Evolutionary conservation across 2,329 filamentous ascomycete genomes (phyloP).

Genomic region (Stemphylium lycopersici): DNA sequence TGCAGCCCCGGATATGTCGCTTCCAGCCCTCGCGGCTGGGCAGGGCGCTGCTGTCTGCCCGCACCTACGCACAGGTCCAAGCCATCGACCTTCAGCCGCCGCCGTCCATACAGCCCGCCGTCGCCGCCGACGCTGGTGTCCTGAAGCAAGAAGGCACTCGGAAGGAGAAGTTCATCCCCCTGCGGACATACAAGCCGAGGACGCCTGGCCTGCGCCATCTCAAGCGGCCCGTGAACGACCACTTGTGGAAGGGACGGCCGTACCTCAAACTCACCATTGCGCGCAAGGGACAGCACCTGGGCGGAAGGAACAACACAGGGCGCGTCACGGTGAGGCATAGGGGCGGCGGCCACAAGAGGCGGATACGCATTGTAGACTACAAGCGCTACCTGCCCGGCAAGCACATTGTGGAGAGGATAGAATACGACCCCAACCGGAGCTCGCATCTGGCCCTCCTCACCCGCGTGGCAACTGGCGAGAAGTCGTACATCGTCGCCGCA

Average conservation of each 20-base stretch:
- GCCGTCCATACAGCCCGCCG: conserved; percentile 42
- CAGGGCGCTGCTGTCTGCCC: conserved; percentile 54
- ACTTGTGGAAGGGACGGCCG: conserved; percentile 93
- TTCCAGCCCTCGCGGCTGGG: conserved; percentile 57
- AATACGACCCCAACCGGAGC: conserved; percentile 92
- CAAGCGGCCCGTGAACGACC: conserved; percentile 90
- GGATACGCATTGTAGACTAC: conserved; percentile 93
- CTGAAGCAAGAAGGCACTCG: conserved; percentile 34
- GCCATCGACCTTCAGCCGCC: conserved; percentile 44
- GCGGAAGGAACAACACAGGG: conserved; percentile 88
- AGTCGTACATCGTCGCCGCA: conserved; percentile 93
- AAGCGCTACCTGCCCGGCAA: conserved; percentile 76
- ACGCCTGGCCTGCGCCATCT: conserved; percentile 93
- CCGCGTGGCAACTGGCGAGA: conserved; percentile 72
- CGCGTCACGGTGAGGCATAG: conserved; percentile 87
- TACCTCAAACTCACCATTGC: conserved; percentile 82
- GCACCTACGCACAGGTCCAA: conserved; percentile 59
- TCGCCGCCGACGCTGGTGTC: conserved; percentile 34
- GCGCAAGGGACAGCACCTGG: conserved; percentile 91
- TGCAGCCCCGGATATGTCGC: conserved; percentile 69
- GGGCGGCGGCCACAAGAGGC: conserved; percentile 88
- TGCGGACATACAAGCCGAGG: conserved; percentile 90
- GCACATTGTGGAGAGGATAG: conserved; percentile 89
- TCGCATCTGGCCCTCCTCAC: conserved; percentile 91
- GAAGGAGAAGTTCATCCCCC: conserved; percentile 49